These are phyloP conservation scores for Leishmania mexicana DNA, from an alignment of 208 protist species.

Conservation along the genomic window DNA sequence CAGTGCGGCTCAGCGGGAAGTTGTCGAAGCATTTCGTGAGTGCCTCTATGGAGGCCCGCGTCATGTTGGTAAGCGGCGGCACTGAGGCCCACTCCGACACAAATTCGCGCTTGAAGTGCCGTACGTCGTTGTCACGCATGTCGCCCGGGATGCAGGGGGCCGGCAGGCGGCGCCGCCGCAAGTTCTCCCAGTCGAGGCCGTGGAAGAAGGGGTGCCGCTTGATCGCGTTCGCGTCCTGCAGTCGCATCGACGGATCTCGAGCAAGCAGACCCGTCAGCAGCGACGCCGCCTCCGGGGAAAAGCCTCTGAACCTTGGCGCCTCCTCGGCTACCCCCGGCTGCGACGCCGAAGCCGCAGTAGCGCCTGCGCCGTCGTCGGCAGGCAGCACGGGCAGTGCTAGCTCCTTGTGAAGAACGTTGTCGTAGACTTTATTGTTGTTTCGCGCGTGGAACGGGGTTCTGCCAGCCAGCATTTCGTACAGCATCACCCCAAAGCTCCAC, in stretches of 20 bases:
- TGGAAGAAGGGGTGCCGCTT: conserved; percentile 77
- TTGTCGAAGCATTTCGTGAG: conserved; percentile 69
- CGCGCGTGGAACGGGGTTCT: conserved; percentile 91
- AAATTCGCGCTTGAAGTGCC: conserved; percentile 78
- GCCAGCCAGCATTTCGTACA: conserved; percentile 95
- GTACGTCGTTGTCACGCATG: conserved; percentile 58
- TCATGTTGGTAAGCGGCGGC: conserved; percentile 39
- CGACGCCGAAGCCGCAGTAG: background rate
- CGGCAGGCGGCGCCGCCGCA: conserved; percentile 45
- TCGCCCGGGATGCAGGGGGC: conserved; percentile 46
- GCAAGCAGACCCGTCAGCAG: conserved; percentile 67
- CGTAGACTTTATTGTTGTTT: conserved; percentile 84
- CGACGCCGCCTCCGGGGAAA: conserved; percentile 59
- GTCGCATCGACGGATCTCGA: conserved; percentile 44
- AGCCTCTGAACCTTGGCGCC: conserved; percentile 26
- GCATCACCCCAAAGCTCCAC: conserved; percentile 96
- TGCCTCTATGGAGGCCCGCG: conserved; percentile 54
- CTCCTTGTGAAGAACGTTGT: conserved; percentile 65
- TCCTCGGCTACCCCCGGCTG: background rate
- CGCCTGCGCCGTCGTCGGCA: conserved; percentile 5
- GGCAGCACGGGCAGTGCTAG: conserved; percentile 40
- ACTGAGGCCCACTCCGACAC: conserved; percentile 82
- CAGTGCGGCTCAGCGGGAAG: conserved; percentile 43
- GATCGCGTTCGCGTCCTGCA: conserved; percentile 46
- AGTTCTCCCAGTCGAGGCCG: conserved; percentile 65